phyloP scores from a whole-genome alignment of 2,329 filamentous ascomycete genomes.

The Penicillium sp. region DNA sequence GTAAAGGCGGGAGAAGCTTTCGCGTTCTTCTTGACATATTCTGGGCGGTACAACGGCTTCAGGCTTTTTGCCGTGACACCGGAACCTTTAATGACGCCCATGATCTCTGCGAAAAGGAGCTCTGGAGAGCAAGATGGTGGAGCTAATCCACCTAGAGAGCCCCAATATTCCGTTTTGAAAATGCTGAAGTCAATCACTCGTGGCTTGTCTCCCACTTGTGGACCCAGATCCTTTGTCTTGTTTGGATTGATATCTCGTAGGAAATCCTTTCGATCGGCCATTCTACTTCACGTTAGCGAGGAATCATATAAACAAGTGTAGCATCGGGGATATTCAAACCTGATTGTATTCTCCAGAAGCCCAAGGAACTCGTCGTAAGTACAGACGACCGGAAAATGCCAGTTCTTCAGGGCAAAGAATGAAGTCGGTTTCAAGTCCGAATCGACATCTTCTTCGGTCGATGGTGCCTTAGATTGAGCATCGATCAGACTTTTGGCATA shows the following conservation, averaged over 20 bases:
- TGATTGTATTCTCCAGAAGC: slow-evolving; percentile 22
- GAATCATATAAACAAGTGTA: too few relatives aligned
- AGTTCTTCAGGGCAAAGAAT: slow-evolving; percentile 19
- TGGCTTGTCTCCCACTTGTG: not conserved
- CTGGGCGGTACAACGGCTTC: slow-evolving; percentile 15
- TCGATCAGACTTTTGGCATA: slow-evolving; percentile 27
- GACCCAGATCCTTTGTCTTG: not conserved
- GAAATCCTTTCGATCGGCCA: slow-evolving; percentile 16
- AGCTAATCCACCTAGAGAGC: slow-evolving; percentile 10
- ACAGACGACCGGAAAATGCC: slow-evolving; percentile 31
- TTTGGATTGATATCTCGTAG: not conserved
- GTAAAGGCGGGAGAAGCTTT: slow-evolving; percentile 26
- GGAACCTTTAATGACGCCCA: slow-evolving; percentile 33
- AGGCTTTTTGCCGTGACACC: slow-evolving; percentile 15
- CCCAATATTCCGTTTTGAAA: slow-evolving; percentile 32
- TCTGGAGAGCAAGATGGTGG: slow-evolving; percentile 19
- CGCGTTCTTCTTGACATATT: slow-evolving; percentile 22
- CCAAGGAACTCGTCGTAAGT: slow-evolving; percentile 30
- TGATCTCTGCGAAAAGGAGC: slow-evolving; percentile 32
- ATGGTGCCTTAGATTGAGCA: slow-evolving; percentile 9
- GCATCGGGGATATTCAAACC: not conserved
- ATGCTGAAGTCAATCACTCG: slow-evolving; percentile 25
- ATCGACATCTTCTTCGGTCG: not conserved
- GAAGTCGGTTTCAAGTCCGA: slow-evolving; percentile 8
- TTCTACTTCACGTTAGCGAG: slow-evolving; percentile 7